A percentile compares a stretch with the other conserved stretches of the same genome.
Evolutionary conservation across 768 basidiomycete genomes (phyloP).

Genomic region (Boletus sp.): DNA sequence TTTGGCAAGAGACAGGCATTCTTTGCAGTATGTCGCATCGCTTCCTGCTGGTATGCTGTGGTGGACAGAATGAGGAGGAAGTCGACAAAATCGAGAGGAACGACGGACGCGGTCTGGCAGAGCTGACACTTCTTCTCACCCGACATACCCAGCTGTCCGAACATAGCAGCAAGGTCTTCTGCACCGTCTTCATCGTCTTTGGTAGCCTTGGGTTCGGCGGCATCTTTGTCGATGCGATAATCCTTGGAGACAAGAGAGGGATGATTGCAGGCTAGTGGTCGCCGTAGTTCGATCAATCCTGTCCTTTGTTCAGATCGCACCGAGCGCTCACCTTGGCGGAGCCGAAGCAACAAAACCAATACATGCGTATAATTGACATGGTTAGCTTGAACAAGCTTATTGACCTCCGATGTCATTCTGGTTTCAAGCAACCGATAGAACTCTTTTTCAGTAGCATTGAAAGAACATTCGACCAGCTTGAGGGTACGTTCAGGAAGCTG

Average conservation of each 20-base stretch:
- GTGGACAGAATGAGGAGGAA: neutral
- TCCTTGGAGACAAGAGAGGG: conserved; percentile 79
- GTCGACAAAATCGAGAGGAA: neutral
- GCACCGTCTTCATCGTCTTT: conserved; percentile 54
- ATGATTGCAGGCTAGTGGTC: conserved; percentile 78
- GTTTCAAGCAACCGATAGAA: conserved; percentile 77
- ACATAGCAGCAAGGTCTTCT: conserved; percentile 74
- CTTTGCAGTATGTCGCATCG: conserved; percentile 49
- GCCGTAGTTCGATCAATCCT: neutral
- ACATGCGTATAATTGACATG: conserved; percentile 67
- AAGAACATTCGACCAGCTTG: conserved; percentile 70
- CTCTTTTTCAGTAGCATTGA: conserved; percentile 69
- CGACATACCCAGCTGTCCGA: conserved; percentile 66
- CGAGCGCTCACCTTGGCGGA: conserved; percentile 74
- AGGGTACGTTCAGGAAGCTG: conserved; percentile 76
- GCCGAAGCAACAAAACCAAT: conserved; percentile 68
- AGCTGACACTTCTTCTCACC: conserved; percentile 68
- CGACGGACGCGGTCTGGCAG: conserved; percentile 68
- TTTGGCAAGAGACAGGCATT: conserved; percentile 55
- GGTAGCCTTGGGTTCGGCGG: conserved; percentile 62
- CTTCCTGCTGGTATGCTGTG: conserved; percentile 15
- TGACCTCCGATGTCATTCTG: conserved; percentile 64
- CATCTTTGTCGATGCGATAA: conserved; percentile 71
- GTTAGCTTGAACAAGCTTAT: conserved; percentile 59
- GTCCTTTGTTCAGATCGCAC: neutral